These are phyloP conservation scores for Daucus carota DNA, from an alignment of 129 eudicot species.

Conservation along the genomic window DH1_v3.0 NC_030388.2:14847501-14848000, in stretches of 20 bases:
- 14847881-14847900: constrained; percentile 69
- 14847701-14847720: constrained; percentile 66
- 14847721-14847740: constrained; percentile 27
- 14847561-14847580: constrained; percentile 2
- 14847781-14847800: constrained; percentile 49
- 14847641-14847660: constrained; percentile 36
- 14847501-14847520: too few relatives aligned
- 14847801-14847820: constrained; percentile 31
- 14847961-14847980: constrained; percentile 16
- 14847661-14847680: constrained; percentile 71
- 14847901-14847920: constrained; percentile 65
- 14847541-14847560: neutral
- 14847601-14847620: neutral
- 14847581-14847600: too few relatives aligned
- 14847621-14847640: neutral
- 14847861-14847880: constrained; percentile 46
- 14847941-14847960: constrained; percentile 24
- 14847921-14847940: constrained; percentile 38
- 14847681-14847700: constrained; percentile 55
- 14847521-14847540: neutral
- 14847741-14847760: constrained; percentile 30
- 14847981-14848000: constrained; percentile 48
- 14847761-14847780: constrained; percentile 30
- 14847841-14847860: constrained; percentile 35
- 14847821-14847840: constrained; percentile 45